A percentile compares a stretch with the other conserved stretches of the same genome.
phyloP scores from a whole-genome alignment of 169 alveolate genomes.

The Eimeria necatrix region DNA sequence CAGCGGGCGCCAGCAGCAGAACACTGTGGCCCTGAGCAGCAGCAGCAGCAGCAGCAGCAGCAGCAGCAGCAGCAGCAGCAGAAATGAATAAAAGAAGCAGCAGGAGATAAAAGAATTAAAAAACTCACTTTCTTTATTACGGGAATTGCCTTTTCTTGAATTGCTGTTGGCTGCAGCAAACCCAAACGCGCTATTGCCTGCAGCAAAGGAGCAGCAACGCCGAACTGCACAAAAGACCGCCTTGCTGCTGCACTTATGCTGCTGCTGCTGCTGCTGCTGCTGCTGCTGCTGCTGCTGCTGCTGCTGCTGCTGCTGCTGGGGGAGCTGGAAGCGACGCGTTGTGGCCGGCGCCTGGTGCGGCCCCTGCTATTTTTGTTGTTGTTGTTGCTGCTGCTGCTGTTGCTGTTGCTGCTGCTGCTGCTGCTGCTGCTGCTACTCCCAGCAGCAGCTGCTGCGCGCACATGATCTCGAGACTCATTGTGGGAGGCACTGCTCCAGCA shows the following conservation, averaged over 20 bases:
- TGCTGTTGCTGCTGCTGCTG: background rate
- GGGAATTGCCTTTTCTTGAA: slow-evolving; percentile 75
- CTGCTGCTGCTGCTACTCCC: background rate
- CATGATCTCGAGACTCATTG: no score
- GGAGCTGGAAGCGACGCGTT: background rate
- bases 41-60: background rate
- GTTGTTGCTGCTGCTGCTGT: slow-evolving; percentile 30
- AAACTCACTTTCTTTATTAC: slow-evolving; percentile 17
- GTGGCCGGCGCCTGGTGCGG: background rate
- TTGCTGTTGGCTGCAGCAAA: slow-evolving; percentile 35
- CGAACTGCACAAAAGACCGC: background rate
- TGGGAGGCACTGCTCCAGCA: no score
- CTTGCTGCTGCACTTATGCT: background rate
- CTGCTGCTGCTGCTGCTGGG: background rate
- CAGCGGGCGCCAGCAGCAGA: slow-evolving; percentile 78
- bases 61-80: background rate
- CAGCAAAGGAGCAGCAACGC: background rate
- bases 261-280: background rate
- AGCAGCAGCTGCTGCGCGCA: background rate
- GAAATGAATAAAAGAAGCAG: background rate
- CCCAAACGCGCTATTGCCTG: background rate
- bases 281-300: slow-evolving; percentile 13
- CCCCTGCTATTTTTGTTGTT: background rate
- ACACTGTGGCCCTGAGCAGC: slow-evolving; percentile 13
- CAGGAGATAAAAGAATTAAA: background rate